These are phyloP conservation scores for Recurvomyces mirabilis DNA, from an alignment of 495 filamentous ascomycete genomes.

Conservation along the genomic window DNA sequence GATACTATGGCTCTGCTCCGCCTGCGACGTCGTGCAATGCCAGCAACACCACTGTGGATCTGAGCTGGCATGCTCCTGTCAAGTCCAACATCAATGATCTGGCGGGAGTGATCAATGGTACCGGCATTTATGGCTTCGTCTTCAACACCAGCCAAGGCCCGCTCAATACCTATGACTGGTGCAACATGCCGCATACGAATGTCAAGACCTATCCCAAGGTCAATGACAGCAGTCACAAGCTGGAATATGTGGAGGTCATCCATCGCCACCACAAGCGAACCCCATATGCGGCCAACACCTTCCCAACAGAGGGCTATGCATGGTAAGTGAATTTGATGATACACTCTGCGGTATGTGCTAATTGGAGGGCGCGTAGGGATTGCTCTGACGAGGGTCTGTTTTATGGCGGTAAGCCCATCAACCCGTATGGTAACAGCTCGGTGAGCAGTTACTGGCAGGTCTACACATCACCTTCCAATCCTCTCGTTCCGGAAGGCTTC, in stretches of 20 bases:
- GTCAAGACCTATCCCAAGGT: constrained; percentile 42
- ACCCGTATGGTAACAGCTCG: constrained; percentile 31
- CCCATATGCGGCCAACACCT: constrained; percentile 56
- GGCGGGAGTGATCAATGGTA: constrained; percentile 36
- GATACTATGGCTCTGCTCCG: neutral
- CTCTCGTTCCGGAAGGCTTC: constrained; percentile 46
- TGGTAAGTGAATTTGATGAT: constrained; percentile 33
- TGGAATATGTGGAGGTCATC: constrained; percentile 59
- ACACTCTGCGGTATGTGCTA: neutral
- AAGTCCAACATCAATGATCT: constrained; percentile 48
- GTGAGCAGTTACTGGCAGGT: constrained; percentile 44
- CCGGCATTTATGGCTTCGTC: constrained; percentile 51
- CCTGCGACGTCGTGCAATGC: constrained; percentile 1
- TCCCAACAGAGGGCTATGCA: constrained; percentile 50
- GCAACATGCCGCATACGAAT: constrained; percentile 67
- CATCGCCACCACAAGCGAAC: constrained; percentile 67
- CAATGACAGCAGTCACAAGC: constrained; percentile 35
- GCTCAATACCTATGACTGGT: constrained; percentile 58
- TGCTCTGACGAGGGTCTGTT: constrained; percentile 51
- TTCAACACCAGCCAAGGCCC: constrained; percentile 45
- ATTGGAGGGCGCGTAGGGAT: no score
- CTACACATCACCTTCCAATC: constrained; percentile 44
- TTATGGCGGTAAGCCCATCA: constrained; percentile 44
- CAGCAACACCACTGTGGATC: constrained; percentile 27
- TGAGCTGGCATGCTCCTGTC: constrained; percentile 49